These are phyloP conservation scores for Colletotrichum orchidophilum DNA, from an alignment of 2,329 filamentous ascomycete genomes.

Conservation along the genomic window DNA sequence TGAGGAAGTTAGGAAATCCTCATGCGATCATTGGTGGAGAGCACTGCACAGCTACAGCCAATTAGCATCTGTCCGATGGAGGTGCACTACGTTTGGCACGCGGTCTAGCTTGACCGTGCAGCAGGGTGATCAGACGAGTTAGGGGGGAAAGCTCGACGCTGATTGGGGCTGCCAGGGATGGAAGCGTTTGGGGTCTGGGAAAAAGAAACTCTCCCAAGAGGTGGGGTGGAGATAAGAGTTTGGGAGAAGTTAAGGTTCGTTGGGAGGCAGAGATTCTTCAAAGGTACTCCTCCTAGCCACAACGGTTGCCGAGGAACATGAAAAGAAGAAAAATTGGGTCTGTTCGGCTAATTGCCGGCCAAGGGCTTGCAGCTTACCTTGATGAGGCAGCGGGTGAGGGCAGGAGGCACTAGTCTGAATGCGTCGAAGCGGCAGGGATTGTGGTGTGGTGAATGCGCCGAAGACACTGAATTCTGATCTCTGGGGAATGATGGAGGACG, in stretches of 20 bases:
- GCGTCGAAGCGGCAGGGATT: constrained; percentile 13
- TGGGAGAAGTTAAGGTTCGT: constrained; percentile 6
- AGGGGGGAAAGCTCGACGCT: neutral
- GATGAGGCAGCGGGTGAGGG: neutral
- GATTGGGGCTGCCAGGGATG: constrained; percentile 20
- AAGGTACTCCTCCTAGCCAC: neutral
- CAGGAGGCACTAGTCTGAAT: constrained; percentile 8
- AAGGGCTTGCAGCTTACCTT: constrained; percentile 29
- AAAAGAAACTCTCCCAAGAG: neutral
- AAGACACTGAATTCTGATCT: constrained; percentile 17
- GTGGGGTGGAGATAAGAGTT: constrained; percentile 14
- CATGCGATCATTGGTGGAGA: constrained; percentile 22
- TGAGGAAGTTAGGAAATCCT: constrained; percentile 14
- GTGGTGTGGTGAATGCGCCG: constrained; percentile 17
- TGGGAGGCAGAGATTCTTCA: neutral
- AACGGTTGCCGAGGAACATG: neutral
- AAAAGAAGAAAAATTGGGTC: neutral
- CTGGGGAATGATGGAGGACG: constrained; percentile 11
- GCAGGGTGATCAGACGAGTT: constrained; percentile 17
- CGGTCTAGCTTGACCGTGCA: constrained; percentile 12
- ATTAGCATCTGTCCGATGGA: constrained; percentile 24
- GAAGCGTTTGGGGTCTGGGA: neutral
- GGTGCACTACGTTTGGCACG: constrained; percentile 15
- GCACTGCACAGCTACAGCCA: constrained; percentile 27
- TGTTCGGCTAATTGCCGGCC: constrained; percentile 23